Evolutionary conservation across 345 rosid genomes (phyloP), one percentile per base, ranked within the genome.

Genomic region (Trapa bicornis): DNA sequence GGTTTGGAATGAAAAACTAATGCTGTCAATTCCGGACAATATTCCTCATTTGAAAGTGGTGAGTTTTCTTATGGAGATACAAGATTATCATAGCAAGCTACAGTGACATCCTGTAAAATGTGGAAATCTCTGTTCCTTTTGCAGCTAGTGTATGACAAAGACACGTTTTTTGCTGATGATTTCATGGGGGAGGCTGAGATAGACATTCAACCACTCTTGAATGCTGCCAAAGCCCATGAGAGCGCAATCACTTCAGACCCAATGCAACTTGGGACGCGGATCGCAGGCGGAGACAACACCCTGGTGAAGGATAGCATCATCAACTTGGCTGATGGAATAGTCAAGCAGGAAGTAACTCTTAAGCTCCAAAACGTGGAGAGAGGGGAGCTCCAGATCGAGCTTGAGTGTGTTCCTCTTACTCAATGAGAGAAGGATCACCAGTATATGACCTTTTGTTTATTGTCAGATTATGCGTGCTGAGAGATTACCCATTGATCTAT

Each of bases 111-210:
- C 33, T 10, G 32, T 41, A 48, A 33, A 47, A 16, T 2, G 42
- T 70, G 57, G 43, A 45, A 42, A 9, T 38, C 36, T 38, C 36
- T 53, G 60, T 35, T 15, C 16, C 29, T 6, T 72, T 33, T 80
- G 72, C 91, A 91, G 97, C 72, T 86, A 65, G 96, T 91, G 67
- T 91, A 84, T 53, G 99, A 94, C 67, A 94, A 91, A 75, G 99
- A 94, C 73, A 89, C 85, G 11, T 94, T 94, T 78, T 69, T 84
- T 43, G 75, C 87, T 0, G 96, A 94, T 69, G 97, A 94, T 82
- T 94, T 91, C 74, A 94, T 91, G 97, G 99, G 99, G 47, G 97
- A 90, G 66, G 93, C 97, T 0, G 97, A 94, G 80, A 89, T 94
- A n/a, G 96, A 94, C 81, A 94, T 91, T 69, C 96, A 94, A 75